These are phyloP conservation scores for Saururus chinensis DNA, from an alignment of 164 flowering plant species.

Conservation along the genomic window DNA sequence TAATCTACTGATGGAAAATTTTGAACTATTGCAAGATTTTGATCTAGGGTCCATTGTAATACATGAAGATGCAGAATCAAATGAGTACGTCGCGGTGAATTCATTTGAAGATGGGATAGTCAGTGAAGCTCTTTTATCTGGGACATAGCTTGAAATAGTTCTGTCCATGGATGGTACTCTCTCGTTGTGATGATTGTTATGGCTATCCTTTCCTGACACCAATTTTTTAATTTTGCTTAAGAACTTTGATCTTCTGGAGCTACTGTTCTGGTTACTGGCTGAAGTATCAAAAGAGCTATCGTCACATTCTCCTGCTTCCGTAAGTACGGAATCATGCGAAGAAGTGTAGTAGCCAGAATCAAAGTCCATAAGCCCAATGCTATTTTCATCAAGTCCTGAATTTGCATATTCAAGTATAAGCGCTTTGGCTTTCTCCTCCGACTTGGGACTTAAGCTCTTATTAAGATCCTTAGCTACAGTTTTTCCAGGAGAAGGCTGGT, in stretches of 20 bases:
- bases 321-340: slow-evolving; percentile 39
- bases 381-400: slow-evolving; percentile 28
- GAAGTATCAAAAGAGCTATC: slow-evolving; percentile 30
- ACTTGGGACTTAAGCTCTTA: slow-evolving; percentile 61
- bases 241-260: slow-evolving; percentile 28
- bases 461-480: slow-evolving; percentile 77
- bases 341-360: slow-evolving; percentile 55
- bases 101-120: slow-evolving; percentile 20
- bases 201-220: slow-evolving; percentile 34
- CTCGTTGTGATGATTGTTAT: slow-evolving; percentile 6
- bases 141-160: too few species aligned
- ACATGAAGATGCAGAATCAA: slow-evolving; percentile 14
- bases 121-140: slow-evolving; percentile 1
- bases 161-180: slow-evolving; percentile 15
- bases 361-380: slow-evolving; percentile 21
- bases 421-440: slow-evolving; percentile 78
- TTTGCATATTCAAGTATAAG: slow-evolving; percentile 78
- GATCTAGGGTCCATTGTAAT: slow-evolving; percentile 7
- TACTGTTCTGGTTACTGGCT: slow-evolving; percentile 14
- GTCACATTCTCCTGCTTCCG: slow-evolving; percentile 54
- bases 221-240: slow-evolving; percentile 51
- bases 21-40: neutral
- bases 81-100: slow-evolving; percentile 11
- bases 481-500: slow-evolving; percentile 51
- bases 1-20: neutral